Conservation (phyloP, 768 basidiomycete species). For the Gloeopeniophorella convolvens region DNA sequence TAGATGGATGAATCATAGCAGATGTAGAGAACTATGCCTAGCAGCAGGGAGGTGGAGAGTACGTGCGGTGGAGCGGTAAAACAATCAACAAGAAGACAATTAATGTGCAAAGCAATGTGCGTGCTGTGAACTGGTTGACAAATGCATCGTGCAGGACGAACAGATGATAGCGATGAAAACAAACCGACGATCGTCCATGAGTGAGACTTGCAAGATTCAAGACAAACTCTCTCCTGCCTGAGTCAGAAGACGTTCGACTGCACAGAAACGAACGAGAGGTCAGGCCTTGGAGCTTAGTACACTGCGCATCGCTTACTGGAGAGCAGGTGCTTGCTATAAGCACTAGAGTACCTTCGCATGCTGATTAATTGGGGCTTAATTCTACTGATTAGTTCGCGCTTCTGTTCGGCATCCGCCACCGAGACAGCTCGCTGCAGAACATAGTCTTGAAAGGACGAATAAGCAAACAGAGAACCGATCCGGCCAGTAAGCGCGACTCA, state of each 20-base stretch:
- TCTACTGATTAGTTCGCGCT: conserved; percentile 51
- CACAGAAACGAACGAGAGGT: not conserved
- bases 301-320: conserved; percentile 51
- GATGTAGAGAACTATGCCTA: conserved; percentile 8
- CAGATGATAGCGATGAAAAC: conserved; percentile 11
- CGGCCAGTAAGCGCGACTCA: conserved; percentile 35
- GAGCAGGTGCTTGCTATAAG: conserved; percentile 73
- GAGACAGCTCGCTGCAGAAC: conserved; percentile 75
- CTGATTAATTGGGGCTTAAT: conserved; percentile 61
- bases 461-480: not conserved
- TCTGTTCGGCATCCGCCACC: conserved; percentile 67
- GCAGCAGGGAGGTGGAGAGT: conserved; percentile 1
- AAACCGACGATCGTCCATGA: not conserved
- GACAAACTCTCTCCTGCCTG: conserved; percentile 15
- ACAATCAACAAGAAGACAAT: conserved; percentile 16
- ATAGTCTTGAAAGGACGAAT: conserved; percentile 49
- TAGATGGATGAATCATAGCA: conserved; percentile 1
- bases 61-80: conserved; percentile 7
- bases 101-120: conserved; percentile 16
- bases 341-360: conserved; percentile 66
- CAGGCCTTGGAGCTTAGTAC: not conserved
- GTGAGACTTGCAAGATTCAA: not conserved
- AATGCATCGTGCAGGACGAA: conserved; percentile 7
- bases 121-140: conserved; percentile 13
- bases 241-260: conserved; percentile 61